These are phyloP conservation scores for Cryptosporidium parvum DNA, from an alignment of 169 alveolate genomes.

Conservation along the genomic window DNA sequence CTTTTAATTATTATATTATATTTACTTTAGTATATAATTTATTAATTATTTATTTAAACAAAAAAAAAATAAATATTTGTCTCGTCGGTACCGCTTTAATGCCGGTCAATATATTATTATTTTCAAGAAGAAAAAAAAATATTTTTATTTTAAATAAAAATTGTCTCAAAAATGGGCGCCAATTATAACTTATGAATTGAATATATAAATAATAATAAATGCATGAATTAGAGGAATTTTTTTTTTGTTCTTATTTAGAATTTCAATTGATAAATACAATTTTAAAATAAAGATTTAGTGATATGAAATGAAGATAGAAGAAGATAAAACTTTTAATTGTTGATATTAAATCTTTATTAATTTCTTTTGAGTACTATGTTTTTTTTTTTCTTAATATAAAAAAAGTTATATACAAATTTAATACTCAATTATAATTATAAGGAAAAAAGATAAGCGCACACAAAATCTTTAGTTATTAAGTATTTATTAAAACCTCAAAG, in stretches of 20 bases:
- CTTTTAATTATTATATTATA: not conserved
- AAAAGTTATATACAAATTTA: not conserved
- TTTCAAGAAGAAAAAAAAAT: not conserved
- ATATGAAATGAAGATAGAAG: not conserved
- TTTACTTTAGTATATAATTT: not conserved
- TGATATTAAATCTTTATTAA: too few species aligned
- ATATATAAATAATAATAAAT: not conserved
- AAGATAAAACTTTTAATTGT: too few species aligned
- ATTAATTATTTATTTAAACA: not conserved
- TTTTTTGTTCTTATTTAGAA: too few species aligned
- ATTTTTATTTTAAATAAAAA: not conserved
- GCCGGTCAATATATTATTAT: not conserved
- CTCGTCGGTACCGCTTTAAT: conserved; percentile 45
- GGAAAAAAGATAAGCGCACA: not conserved
- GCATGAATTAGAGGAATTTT: not conserved
- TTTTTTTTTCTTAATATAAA: not conserved
- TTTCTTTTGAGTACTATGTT: not conserved
- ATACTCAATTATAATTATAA: too few species aligned
- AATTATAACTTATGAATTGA: not conserved
- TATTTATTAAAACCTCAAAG: too few species aligned
- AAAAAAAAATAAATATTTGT: conserved; percentile 1
- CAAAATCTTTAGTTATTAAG: not conserved
- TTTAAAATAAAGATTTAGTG: not conserved
- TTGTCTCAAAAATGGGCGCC: conserved; percentile 37
- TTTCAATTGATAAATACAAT: too few species aligned